Evolutionary conservation across 768 basidiomycete genomes (phyloP).

Genomic region (Auriscalpium orientale): DNA sequence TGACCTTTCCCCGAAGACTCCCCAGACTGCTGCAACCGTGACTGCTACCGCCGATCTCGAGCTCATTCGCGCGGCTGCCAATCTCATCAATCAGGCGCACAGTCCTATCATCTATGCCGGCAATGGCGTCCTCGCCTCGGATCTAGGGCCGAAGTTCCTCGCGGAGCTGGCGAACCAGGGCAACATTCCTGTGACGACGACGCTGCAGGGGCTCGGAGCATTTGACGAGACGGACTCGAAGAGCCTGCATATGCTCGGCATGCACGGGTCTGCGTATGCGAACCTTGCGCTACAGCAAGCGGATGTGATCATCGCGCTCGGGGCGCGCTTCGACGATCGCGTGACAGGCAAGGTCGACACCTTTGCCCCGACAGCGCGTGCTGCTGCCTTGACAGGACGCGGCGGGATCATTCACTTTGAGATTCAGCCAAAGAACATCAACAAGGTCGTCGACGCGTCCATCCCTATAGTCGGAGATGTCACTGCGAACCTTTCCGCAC

Average conservation of each 20-base stretch:
- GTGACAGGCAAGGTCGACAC: conserved; percentile 86
- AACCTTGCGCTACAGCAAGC: conserved; percentile 97
- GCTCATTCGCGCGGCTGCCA: conserved; percentile 77
- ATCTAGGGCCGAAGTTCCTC: conserved; percentile 77
- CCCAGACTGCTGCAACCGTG: conserved; percentile 30
- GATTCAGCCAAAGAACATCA: conserved; percentile 97
- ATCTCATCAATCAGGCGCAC: conserved; percentile 86
- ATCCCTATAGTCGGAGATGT: conserved; percentile 95
- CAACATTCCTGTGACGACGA: conserved; percentile 96
- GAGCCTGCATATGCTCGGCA: conserved; percentile 95
- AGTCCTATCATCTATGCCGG: conserved; percentile 91
- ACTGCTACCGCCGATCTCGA: conserved; percentile 35
- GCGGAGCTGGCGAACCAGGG: conserved; percentile 71
- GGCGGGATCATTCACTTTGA: conserved; percentile 99
- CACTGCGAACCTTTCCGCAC: conserved; percentile 65
- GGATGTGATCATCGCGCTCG: conserved; percentile 95
- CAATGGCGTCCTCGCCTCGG: conserved; percentile 78
- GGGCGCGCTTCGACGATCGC: conserved; percentile 95
- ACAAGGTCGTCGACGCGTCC: conserved; percentile 94
- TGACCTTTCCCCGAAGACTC: conserved; percentile 46
- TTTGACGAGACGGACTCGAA: conserved; percentile 87
- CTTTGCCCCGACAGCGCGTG: conserved; percentile 87
- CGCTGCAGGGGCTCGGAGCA: conserved; percentile 90
- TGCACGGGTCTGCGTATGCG: conserved; percentile 97
- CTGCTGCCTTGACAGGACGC: conserved; percentile 75